Base-by-base conservation (phyloP, 2,329 filamentous ascomycete genomes). In the Colletotrichum sojae region DNA sequence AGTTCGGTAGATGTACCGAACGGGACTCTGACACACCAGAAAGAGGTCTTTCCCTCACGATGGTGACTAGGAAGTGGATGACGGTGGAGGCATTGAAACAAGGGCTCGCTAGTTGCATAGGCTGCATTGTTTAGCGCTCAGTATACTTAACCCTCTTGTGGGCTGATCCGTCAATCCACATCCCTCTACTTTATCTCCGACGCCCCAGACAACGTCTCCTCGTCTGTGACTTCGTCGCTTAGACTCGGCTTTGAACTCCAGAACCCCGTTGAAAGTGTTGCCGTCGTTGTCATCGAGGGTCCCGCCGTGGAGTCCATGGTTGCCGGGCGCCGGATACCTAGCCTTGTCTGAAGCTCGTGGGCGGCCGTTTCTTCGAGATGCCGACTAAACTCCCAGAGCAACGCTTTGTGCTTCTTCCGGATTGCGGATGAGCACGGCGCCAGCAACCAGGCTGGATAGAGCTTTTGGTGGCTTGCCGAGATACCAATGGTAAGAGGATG, bases 401-500 rank as follows among this genome's bases (percentile, higher is more conserved):
- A 45, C 5, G 39, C 43, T 45, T 70, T 71, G 3, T 70, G 60
- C 31, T 57, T 51, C 46, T 73, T 71, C 2, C 71, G 51, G 9
- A 71, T 49, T 0, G 0, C 5, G 1, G 60, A 22, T 1, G 16
- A 57, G 22, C 54, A 73, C 46, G 74, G 73, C 0, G 76, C 65
- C 13, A 76, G 76, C 67, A 76, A 76, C 78, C 77, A 79, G 6
- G 76, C 70, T n/a, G 72, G 74, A 16, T 79, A 79, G 3, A 79
- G 46, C 64, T 77, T 79, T 60, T 79, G 76, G 63, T 79, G 77
- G 57, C 72, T 72, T 15, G 76, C 75, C 1, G 76, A 78, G 13
- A 75, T 73, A 15, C 61, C 39, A 12, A 79, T 70, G 27, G 15
- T 57, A 1, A 73, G 72, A 13, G 74, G 72, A 67, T 78, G 76